Evolutionary conservation across 495 filamentous ascomycete species (phyloP), one percentile per base, ranked within the genome.

Genomic region (Daldinia decipiens): DNA sequence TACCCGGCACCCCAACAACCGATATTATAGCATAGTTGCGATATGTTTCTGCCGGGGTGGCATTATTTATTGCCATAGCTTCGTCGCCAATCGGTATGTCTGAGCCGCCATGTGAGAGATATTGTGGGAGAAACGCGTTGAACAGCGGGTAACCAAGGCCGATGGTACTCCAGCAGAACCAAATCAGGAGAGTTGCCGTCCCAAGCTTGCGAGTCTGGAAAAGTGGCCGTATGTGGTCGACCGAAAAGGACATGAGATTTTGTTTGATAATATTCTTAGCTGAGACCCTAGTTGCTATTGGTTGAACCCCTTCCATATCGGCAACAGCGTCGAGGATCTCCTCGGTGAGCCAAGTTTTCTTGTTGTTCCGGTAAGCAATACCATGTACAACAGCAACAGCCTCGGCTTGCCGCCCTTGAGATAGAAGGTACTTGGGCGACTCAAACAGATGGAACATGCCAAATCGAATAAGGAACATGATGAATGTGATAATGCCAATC

Each of bases 41-140:
- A 81, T 92, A 95, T 2, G 80, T 82, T 50, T 76, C 77, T 43
- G 62, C 67, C 15, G 79, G 72, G 15, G 79, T 75, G 5, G 66
- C 59, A 17, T 71, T 62, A 9, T 32, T 47, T 32, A 39, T 59
- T 1, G 65, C 69, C 7, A 58, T 56, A 17, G 59, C 29, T 24
- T 74, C 39, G 8, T 52, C 47, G 9, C 52, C 39, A 27, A 39
- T 12, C 0, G 75, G 51, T 19, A 82, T 79, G 45, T 87, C 83
- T 27, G 86, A 87, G 21, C 90, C 90, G 52, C 90, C 86, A 13
- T 88, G 87, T n/a, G 88, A 85, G 62, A 93, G 90, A 74, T 93
- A 93, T 72, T 90, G 92, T 1, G 92, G 92, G 4, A 95, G 85
- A 74, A 95, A 95, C 54, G 91, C 90, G 77, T 94, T 95, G 82